These are phyloP conservation scores for Ceratobasidium sp. DNA, from an alignment of 1,284 basidiomycete genomes.

Conservation along the genomic window DNA sequence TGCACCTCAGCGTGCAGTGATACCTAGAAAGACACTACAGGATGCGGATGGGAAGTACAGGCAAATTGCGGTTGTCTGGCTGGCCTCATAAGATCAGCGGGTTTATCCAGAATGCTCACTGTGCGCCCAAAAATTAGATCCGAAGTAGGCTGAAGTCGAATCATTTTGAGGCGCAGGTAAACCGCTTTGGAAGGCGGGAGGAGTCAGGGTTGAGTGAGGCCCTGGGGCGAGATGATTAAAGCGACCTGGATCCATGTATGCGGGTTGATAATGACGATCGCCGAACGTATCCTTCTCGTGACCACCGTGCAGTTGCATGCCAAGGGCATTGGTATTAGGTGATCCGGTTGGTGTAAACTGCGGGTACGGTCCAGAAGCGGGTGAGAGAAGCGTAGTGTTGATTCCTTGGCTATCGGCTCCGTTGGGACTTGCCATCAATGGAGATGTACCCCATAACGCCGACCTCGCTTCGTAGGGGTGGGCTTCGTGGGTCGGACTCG, in stretches of 20 bases:
- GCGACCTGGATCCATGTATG: slow-evolving; percentile 19
- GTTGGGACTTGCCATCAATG: slow-evolving; percentile 2
- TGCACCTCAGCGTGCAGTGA: neutral
- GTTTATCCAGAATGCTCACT: neutral
- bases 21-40: neutral
- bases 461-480: slow-evolving; percentile 3
- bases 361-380: slow-evolving; percentile 1
- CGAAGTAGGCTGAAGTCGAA: slow-evolving; percentile 12
- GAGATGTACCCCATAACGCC: slow-evolving; percentile 14
- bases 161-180: neutral
- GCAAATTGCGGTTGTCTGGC: neutral
- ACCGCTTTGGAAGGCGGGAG: slow-evolving; percentile 1
- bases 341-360: slow-evolving; percentile 9
- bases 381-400: neutral
- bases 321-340: neutral
- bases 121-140: slow-evolving; percentile 3
- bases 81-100: neutral
- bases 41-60: neutral
- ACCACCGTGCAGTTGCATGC: slow-evolving; percentile 3
- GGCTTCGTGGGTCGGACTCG: neutral
- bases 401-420: neutral
- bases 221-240: neutral
- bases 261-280: slow-evolving; percentile 1
- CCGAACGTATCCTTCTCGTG: slow-evolving; percentile 1
- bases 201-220: neutral